Evolutionary conservation across 805 yeast genomes (phyloP).

Genomic region (Dipodascopsis tothii): DNA sequence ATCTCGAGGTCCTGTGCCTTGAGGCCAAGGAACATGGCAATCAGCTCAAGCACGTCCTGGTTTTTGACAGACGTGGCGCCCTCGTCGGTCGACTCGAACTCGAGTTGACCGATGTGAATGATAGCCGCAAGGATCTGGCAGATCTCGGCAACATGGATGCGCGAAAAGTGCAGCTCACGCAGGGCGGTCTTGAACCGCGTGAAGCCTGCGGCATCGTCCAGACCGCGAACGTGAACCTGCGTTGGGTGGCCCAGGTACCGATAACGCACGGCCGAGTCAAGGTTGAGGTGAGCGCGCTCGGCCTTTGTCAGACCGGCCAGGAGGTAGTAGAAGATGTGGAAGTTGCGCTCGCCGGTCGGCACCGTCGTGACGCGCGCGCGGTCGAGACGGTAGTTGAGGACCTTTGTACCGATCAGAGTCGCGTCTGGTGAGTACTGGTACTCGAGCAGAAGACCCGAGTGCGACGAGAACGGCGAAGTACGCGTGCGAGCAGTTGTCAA

Average conservation of each 20-base stretch:
- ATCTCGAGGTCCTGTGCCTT: slow-evolving; percentile 33
- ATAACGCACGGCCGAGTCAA: slow-evolving; percentile 34
- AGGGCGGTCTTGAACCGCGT: slow-evolving; percentile 43
- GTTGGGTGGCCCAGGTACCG: slow-evolving; percentile 41
- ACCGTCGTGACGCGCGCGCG: slow-evolving; percentile 48
- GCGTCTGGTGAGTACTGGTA: slow-evolving; percentile 44
- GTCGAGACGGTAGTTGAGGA: slow-evolving; percentile 50
- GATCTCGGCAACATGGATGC: slow-evolving; percentile 42
- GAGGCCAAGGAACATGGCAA: slow-evolving; percentile 37
- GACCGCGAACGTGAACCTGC: slow-evolving; percentile 35
- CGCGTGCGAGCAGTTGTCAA: slow-evolving; percentile 36
- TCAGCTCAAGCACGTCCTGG: slow-evolving; percentile 30
- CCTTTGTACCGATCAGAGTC: slow-evolving; percentile 45
- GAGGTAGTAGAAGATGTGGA: slow-evolving; percentile 52
- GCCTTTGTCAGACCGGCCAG: slow-evolving; percentile 42
- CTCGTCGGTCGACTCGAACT: slow-evolving; percentile 29
- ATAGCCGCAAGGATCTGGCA: slow-evolving; percentile 42
- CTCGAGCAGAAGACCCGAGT: slow-evolving; percentile 50
- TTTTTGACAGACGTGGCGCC: slow-evolving; percentile 16
- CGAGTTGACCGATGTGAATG: slow-evolving; percentile 38
- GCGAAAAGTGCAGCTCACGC: slow-evolving; percentile 41
- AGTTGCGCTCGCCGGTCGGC: slow-evolving; percentile 48
- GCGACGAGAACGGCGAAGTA: slow-evolving; percentile 35
- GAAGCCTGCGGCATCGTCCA: slow-evolving; percentile 46
- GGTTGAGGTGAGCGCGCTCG: slow-evolving; percentile 37